These are phyloP conservation scores for Takashimella tepidaria DNA, from an alignment of 1,284 basidiomycete species.

Conservation along the genomic window DNA sequence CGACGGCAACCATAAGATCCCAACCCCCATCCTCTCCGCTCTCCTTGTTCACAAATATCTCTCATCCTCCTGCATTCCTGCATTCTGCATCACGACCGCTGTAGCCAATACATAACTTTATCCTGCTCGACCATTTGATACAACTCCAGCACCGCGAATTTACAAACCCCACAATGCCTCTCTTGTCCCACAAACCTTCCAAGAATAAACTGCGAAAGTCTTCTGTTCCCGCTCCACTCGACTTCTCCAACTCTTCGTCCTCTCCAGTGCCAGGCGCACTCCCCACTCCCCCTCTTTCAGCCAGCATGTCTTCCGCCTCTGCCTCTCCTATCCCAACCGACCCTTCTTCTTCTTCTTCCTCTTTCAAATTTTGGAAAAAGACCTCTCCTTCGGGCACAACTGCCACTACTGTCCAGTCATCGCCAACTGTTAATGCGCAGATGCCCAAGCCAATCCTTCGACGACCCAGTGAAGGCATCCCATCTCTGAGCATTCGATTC, in stretches of 20 bases:
- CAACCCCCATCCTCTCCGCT: constrained; percentile 1
- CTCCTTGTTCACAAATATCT: constrained; percentile 5
- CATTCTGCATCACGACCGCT: too few relatives aligned
- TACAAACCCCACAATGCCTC: neutral
- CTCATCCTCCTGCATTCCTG: neutral
- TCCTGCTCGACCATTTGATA: too few relatives aligned
- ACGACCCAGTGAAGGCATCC: neutral
- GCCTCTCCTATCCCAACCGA: too few relatives aligned
- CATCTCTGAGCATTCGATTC: neutral
- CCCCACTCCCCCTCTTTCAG: neutral
- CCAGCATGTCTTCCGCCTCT: neutral
- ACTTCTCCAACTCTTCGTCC: neutral
- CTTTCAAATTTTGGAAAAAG: neutral
- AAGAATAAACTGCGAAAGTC: neutral
- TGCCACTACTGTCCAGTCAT: neutral
- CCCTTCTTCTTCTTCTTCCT: neutral
- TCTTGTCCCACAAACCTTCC: neutral
- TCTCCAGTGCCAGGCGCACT: neutral
- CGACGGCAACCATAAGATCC: neutral
- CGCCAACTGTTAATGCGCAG: neutral
- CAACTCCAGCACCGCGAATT: too few relatives aligned
- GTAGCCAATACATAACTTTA: too few relatives aligned
- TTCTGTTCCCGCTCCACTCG: neutral
- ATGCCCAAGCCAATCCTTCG: neutral
- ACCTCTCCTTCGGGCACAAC: neutral